Percentiles rank a stretch among this genome's conserved stretches.
These are phyloP conservation scores for Ogataea wickerhamii DNA, from an alignment of 805 yeast genomes.

Conservation along the genomic window DNA sequence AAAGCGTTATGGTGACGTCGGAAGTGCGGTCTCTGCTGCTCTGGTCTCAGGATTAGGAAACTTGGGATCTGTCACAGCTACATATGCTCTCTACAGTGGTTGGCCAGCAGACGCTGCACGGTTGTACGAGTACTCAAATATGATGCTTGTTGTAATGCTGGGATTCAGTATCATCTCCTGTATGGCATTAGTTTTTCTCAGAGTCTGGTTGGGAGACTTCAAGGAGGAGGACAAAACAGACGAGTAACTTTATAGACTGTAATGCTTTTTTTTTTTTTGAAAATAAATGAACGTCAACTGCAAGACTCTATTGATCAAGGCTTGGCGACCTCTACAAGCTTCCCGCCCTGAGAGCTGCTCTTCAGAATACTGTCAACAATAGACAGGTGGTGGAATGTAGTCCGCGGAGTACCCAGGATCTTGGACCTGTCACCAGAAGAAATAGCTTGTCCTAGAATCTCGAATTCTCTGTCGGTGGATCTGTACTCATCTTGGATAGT, in stretches of 20 bases:
- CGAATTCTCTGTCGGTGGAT: conserved; percentile 42
- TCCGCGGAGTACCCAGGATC: conserved; percentile 52
- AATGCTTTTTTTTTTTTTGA: too few species aligned
- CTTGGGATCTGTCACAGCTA: conserved; percentile 79
- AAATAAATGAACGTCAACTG: too few species aligned
- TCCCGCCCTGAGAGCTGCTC: conserved; percentile 52
- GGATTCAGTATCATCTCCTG: conserved; percentile 67
- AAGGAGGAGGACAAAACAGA: background rate
- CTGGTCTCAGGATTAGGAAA: conserved; percentile 84
- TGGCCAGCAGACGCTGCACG: conserved; percentile 77
- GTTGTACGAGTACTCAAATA: conserved; percentile 65
- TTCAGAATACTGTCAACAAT: conserved; percentile 81
- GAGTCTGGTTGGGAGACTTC: conserved; percentile 34
- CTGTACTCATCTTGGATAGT: conserved; percentile 44
- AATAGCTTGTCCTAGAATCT: conserved; percentile 41
- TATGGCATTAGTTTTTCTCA: conserved; percentile 29
- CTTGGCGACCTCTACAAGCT: conserved; percentile 29
- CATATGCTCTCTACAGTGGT: conserved; percentile 81
- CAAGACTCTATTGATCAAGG: conserved; percentile 12
- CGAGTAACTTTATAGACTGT: background rate
- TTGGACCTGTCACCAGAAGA: conserved; percentile 20
- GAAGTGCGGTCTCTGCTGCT: conserved; percentile 80
- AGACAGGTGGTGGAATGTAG: conserved; percentile 90
- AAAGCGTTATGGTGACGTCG: conserved; percentile 73
- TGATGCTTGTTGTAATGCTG: conserved; percentile 77